Conservation (phyloP, 1,139 yeast species). For the Suhomyces yuchorum region DNA sequence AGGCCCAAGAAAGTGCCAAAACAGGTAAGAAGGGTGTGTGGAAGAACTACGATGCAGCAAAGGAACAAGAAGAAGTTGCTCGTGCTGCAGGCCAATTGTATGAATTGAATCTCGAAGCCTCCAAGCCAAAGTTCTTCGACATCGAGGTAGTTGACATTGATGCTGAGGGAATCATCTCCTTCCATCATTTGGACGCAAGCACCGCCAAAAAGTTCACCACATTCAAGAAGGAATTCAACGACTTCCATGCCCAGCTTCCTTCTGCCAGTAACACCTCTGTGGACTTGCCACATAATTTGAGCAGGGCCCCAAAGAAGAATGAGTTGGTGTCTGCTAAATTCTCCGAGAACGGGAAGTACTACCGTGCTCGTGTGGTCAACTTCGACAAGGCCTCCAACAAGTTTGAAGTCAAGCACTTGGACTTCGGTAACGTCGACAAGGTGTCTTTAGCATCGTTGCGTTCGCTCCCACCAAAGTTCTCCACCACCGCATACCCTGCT, state of each 20-base stretch:
- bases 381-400: slow-evolving; percentile 50
- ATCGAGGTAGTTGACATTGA: slow-evolving; percentile 60
- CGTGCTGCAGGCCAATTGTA: slow-evolving; percentile 25
- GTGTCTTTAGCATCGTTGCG: slow-evolving; percentile 52
- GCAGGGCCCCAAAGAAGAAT: slow-evolving; percentile 53
- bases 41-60: slow-evolving; percentile 54
- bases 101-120: slow-evolving; percentile 28
- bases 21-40: slow-evolving; percentile 62
- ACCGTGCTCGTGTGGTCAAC: slow-evolving; percentile 59
- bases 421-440: slow-evolving; percentile 61
- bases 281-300: slow-evolving; percentile 51
- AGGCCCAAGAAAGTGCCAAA: slow-evolving; percentile 68
- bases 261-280: slow-evolving; percentile 40
- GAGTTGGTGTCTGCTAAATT: slow-evolving; percentile 63
- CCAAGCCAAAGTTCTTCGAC: slow-evolving; percentile 58
- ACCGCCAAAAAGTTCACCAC: slow-evolving; percentile 36
- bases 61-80: slow-evolving; percentile 26
- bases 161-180: slow-evolving; percentile 52
- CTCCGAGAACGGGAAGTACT: slow-evolving; percentile 55
- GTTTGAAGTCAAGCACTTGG: slow-evolving; percentile 61
- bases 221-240: slow-evolving; percentile 51
- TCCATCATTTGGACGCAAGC: slow-evolving; percentile 48
- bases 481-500: slow-evolving; percentile 43
- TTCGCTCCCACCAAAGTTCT: slow-evolving; percentile 57
- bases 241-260: slow-evolving; percentile 44